Percentiles rank a stretch among this genome's conserved stretches.
These are phyloP conservation scores for Flueggea neowawraea DNA, from an alignment of 441 rosid species.

Conservation along the genomic window DNA sequence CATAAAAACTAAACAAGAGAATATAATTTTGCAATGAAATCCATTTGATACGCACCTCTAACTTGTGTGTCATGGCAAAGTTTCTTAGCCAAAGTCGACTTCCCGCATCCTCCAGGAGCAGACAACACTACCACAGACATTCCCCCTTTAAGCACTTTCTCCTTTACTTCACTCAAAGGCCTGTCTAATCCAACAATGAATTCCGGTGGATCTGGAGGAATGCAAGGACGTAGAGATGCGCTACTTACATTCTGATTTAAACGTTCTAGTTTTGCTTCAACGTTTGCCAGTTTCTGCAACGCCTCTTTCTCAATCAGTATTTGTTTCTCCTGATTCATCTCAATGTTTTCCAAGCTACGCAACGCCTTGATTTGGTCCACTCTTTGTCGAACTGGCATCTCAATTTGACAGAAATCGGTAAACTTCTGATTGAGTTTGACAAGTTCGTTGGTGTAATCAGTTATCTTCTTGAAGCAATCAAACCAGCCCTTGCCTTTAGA, in stretches of 20 bases:
- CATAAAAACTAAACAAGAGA: no score
- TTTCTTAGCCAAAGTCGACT: conserved; percentile 46
- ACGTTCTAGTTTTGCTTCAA: no score
- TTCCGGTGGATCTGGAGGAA: conserved; percentile 34
- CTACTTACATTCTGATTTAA: background rate
- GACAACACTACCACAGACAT: conserved; percentile 36
- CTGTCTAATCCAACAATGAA: conserved; percentile 42
- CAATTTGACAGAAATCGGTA: conserved; percentile 16
- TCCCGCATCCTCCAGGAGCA: conserved; percentile 65
- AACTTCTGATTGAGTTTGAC: conserved; percentile 10
- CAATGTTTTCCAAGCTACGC: background rate
- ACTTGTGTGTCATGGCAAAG: conserved; percentile 43
- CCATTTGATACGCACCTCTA: conserved; percentile 24
- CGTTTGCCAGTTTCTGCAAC: no score
- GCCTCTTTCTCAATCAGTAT: no score
- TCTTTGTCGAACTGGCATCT: conserved; percentile 17
- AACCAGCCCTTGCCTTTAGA: no score
- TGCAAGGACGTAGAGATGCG: conserved; percentile 17
- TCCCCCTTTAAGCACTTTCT: conserved; percentile 30
- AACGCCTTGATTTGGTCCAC: background rate
- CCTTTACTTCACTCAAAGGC: conserved; percentile 45
- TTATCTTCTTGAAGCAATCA: conserved; percentile 5
- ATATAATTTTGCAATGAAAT: no score
- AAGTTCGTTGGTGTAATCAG: conserved; percentile 12
- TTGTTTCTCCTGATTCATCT: no score